phyloP scores from a whole-genome alignment of 2,329 filamentous ascomycete genomes.

The Atkinsonella hypoxylon region DNA sequence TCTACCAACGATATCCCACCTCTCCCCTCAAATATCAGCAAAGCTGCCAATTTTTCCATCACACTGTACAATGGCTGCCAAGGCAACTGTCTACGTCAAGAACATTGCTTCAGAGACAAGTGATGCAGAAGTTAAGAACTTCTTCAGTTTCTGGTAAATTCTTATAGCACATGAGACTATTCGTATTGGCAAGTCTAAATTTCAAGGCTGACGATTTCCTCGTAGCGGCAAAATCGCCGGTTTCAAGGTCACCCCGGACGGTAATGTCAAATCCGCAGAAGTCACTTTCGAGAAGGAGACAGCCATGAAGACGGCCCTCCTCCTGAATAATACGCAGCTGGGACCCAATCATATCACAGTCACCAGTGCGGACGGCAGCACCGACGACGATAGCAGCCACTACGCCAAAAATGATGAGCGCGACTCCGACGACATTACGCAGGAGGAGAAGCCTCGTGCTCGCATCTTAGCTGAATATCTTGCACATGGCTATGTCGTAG shows the following conservation, averaged over 20 bases:
- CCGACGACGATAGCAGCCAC: slow-evolving; percentile 48
- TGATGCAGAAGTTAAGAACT: slow-evolving; percentile 87
- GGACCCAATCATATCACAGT: slow-evolving; percentile 74
- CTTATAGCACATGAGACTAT: not conserved
- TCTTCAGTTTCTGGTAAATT: slow-evolving; percentile 88
- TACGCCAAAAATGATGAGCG: slow-evolving; percentile 42
- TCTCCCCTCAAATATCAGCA: no score
- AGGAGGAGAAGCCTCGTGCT: slow-evolving; percentile 93
- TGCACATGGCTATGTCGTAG: slow-evolving; percentile 83
- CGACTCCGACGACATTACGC: slow-evolving; percentile 60
- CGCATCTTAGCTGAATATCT: slow-evolving; percentile 95
- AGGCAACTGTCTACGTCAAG: slow-evolving; percentile 58
- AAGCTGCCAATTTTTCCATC: no score
- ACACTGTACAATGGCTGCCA: slow-evolving; percentile 6
- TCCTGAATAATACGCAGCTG: slow-evolving; percentile 94
- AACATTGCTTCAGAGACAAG: slow-evolving; percentile 74
- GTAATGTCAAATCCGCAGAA: slow-evolving; percentile 68
- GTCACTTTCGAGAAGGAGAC: slow-evolving; percentile 96
- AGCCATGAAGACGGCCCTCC: slow-evolving; percentile 89
- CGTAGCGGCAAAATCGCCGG: slow-evolving; percentile 78
- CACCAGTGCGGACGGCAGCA: slow-evolving; percentile 52
- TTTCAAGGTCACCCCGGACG: slow-evolving; percentile 60
- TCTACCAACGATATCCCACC: not conserved
- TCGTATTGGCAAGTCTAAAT: not conserved
- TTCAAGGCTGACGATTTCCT: not conserved